phyloP scores from a whole-genome alignment of 495 filamentous ascomycete genomes.

The Clohesyomyces aquaticus region DNA sequence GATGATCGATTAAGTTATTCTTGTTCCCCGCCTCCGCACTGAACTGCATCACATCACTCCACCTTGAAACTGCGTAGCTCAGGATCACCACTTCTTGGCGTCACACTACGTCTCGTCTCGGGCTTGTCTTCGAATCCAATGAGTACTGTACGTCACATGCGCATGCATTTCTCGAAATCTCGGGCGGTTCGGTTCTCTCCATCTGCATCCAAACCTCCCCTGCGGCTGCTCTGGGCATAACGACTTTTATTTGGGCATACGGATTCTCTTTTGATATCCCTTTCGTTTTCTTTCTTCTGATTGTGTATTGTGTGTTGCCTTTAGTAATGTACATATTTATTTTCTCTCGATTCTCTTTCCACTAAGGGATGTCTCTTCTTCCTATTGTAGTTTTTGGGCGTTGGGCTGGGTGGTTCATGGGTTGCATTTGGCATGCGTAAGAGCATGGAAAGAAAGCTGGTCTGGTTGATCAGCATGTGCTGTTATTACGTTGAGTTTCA shows the following conservation, averaged over 20 bases:
- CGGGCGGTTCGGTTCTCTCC: background rate
- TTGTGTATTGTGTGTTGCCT: background rate
- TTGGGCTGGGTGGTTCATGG: too few relatives aligned
- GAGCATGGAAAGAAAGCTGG: too few relatives aligned
- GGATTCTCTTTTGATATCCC: slow-evolving; percentile 9
- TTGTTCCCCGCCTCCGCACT: background rate
- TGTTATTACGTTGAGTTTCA: too few relatives aligned
- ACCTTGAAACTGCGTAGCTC: background rate
- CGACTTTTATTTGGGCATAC: background rate
- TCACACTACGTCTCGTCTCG: background rate
- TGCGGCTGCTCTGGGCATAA: background rate
- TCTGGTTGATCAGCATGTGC: too few relatives aligned
- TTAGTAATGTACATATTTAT: slow-evolving; percentile 14
- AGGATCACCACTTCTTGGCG: background rate
- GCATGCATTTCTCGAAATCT: background rate
- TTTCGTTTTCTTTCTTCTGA: background rate
- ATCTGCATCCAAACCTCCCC: too few relatives aligned
- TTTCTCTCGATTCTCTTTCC: background rate
- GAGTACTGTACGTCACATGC: too few relatives aligned
- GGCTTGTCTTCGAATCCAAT: background rate
- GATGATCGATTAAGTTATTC: background rate
- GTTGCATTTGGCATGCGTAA: too few relatives aligned
- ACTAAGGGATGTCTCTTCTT: too few relatives aligned
- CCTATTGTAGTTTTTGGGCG: too few relatives aligned
- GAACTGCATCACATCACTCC: background rate